phyloP scores from a whole-genome alignment of 306 rosid genomes.

The Begonia loranthoides region DNA sequence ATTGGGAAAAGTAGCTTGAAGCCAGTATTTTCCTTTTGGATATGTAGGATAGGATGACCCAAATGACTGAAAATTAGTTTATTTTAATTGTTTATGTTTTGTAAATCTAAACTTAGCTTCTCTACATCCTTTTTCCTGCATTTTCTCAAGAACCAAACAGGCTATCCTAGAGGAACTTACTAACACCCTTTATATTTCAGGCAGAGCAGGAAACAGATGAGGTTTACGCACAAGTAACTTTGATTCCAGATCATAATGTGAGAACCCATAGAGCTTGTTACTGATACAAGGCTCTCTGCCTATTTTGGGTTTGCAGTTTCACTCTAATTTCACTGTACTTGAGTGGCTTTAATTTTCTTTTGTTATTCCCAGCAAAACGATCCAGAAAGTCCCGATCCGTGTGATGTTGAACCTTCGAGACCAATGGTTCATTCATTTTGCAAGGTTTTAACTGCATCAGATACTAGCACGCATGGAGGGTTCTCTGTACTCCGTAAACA shows the following conservation, averaged over 20 bases:
- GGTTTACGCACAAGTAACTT: constrained; percentile 72
- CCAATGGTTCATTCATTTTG: constrained; percentile 47
- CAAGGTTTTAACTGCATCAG: constrained; percentile 86
- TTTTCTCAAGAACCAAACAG: too few relatives aligned
- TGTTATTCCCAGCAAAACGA: constrained; percentile 40
- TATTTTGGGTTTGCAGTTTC: too few relatives aligned
- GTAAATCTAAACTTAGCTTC: too few relatives aligned
- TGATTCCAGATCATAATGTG: constrained; percentile 66
- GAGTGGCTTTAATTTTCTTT: constrained; percentile 14
- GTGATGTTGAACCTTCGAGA: constrained; percentile 27
- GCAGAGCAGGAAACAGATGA: constrained; percentile 93
- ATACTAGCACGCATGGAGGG: constrained; percentile 97
- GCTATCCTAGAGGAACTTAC: too few relatives aligned
- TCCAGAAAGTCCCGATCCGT: constrained; percentile 42
- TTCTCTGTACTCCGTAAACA: constrained; percentile 91
- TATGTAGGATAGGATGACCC: too few relatives aligned
- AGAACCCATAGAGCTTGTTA: constrained; percentile 15
- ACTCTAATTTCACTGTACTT: too few relatives aligned
- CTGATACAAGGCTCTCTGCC: constrained; percentile 1
- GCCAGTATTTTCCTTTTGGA: too few relatives aligned
- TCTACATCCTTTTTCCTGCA: too few relatives aligned
- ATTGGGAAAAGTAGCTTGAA: too few relatives aligned
- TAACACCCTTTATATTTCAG: too few relatives aligned
- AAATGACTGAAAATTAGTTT: too few relatives aligned
- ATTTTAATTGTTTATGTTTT: too few relatives aligned